phyloP scores from a whole-genome alignment of 2,329 filamentous ascomycete species.

The Coleophoma cylindrospora region DNA sequence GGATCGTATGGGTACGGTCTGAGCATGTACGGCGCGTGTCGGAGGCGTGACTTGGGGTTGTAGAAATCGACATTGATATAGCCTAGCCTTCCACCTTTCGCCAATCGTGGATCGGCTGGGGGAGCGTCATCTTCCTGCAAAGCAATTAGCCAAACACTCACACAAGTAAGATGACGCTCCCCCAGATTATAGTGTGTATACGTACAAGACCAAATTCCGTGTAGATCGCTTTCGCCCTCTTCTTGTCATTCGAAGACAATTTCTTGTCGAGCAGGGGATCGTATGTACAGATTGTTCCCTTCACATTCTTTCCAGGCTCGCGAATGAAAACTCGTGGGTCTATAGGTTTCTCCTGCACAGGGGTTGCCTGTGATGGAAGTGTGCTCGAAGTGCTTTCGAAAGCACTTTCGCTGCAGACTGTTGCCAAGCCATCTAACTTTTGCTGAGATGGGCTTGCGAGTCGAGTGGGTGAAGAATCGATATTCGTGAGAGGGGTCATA shows the following conservation, averaged over 20 bases:
- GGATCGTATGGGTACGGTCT: slow-evolving; percentile 79
- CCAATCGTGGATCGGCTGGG: slow-evolving; percentile 77
- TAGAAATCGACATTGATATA: slow-evolving; percentile 67
- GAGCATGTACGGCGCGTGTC: slow-evolving; percentile 71
- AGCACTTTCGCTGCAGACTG: slow-evolving; percentile 24
- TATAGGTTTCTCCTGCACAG: slow-evolving; percentile 13
- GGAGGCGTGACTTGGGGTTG: slow-evolving; percentile 66
- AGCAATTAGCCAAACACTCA: slow-evolving; percentile 54
- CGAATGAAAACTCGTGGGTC: slow-evolving; percentile 41
- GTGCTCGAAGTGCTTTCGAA: slow-evolving; percentile 16
- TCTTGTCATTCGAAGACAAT: slow-evolving; percentile 45
- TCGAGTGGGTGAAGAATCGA: slow-evolving; percentile 61
- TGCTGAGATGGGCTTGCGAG: slow-evolving; percentile 44
- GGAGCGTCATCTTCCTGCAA: slow-evolving; percentile 74
- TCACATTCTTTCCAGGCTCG: slow-evolving; percentile 47
- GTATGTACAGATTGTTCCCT: slow-evolving; percentile 55
- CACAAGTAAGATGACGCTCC: slow-evolving; percentile 56
- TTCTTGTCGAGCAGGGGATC: slow-evolving; percentile 39
- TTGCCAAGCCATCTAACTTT: slow-evolving; percentile 26
- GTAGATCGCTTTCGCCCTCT: slow-evolving; percentile 54
- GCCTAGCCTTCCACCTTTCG: slow-evolving; percentile 58
- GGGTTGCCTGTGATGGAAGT: slow-evolving; percentile 11
- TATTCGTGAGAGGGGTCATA: slow-evolving; percentile 61
- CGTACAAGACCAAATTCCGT: slow-evolving; percentile 63
- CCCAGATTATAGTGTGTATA: slow-evolving; percentile 36